Evolutionary conservation across 2,329 filamentous ascomycete genomes (phyloP).

Genomic region (Paradendryphiella salina): DNA sequence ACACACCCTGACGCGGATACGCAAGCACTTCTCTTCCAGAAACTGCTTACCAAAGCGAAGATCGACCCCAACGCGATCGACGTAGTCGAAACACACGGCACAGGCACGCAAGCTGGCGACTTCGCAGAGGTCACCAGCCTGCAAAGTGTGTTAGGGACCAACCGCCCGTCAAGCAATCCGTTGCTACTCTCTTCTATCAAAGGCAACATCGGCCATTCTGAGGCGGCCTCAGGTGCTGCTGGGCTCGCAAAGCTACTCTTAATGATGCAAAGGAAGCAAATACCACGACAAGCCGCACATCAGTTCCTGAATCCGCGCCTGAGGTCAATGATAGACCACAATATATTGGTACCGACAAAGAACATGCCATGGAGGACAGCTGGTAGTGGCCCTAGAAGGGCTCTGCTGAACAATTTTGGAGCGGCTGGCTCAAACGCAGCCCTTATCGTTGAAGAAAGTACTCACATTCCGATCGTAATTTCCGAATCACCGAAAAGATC

Average conservation of each 20-base stretch:
- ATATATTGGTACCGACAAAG: too few species aligned
- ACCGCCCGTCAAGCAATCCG: background rate
- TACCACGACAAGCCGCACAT: background rate
- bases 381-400: too few species aligned
- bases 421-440: too few species aligned
- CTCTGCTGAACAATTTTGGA: too few species aligned
- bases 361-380: too few species aligned
- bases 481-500: too few species aligned
- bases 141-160: background rate
- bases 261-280: background rate
- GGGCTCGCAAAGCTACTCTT: background rate
- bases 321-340: too few species aligned
- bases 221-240: background rate
- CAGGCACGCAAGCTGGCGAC: constrained; percentile 21
- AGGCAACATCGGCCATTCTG: background rate
- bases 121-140: background rate
- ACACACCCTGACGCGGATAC: constrained; percentile 21
- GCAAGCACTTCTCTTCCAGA: constrained; percentile 16
- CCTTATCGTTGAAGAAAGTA: too few species aligned
- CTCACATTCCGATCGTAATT: too few species aligned
- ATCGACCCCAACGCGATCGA: constrained; percentile 15
- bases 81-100: constrained; percentile 24
- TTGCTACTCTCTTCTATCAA: background rate
- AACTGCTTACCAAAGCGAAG: constrained; percentile 12
- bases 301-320: too few species aligned